A percentile compares a stretch with the other conserved stretches of the same genome.
These are phyloP conservation scores for Pluteus cervinus DNA, from an alignment of 768 basidiomycete genomes.

Conservation along the genomic window DNA sequence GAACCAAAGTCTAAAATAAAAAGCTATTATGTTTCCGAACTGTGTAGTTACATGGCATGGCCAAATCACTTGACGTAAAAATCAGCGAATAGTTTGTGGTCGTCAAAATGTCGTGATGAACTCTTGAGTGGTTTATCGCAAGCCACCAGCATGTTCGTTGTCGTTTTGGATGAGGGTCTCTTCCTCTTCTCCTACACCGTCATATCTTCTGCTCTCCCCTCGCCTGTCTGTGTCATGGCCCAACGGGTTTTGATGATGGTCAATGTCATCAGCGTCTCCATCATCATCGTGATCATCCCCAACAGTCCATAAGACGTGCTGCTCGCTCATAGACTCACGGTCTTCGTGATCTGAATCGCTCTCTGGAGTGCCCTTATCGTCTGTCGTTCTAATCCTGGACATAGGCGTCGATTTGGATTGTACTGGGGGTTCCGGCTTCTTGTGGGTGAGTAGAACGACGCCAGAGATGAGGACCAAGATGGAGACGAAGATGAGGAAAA, in stretches of 20 bases:
- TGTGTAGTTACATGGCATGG: no score
- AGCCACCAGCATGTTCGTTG: no score
- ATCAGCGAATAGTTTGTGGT: no score
- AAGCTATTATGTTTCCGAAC: no score
- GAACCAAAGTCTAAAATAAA: no score
- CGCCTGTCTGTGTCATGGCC: slow-evolving; percentile 12
- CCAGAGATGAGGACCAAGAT: slow-evolving; percentile 84
- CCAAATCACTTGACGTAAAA: no score
- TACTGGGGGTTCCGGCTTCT: slow-evolving; percentile 66
- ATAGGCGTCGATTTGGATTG: slow-evolving; percentile 27
- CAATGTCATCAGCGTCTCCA: slow-evolving; percentile 38
- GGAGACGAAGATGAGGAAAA: slow-evolving; percentile 83
- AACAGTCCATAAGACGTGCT: slow-evolving; percentile 60
- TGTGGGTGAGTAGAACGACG: slow-evolving; percentile 89
- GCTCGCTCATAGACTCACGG: slow-evolving; percentile 31
- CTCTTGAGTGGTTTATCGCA: no score
- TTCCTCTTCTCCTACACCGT: no score
- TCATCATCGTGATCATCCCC: slow-evolving; percentile 72
- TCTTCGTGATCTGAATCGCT: slow-evolving; percentile 32
- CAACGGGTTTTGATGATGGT: slow-evolving; percentile 36
- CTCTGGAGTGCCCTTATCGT: slow-evolving; percentile 13
- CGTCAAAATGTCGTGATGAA: no score
- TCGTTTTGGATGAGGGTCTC: no score
- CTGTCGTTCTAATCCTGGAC: slow-evolving; percentile 16
- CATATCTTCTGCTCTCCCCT: slow-evolving; percentile 13